Evolutionary conservation across 345 rosid species (phyloP), one percentile per base, ranked within the genome.

Genomic region (Populus alba): DNA sequence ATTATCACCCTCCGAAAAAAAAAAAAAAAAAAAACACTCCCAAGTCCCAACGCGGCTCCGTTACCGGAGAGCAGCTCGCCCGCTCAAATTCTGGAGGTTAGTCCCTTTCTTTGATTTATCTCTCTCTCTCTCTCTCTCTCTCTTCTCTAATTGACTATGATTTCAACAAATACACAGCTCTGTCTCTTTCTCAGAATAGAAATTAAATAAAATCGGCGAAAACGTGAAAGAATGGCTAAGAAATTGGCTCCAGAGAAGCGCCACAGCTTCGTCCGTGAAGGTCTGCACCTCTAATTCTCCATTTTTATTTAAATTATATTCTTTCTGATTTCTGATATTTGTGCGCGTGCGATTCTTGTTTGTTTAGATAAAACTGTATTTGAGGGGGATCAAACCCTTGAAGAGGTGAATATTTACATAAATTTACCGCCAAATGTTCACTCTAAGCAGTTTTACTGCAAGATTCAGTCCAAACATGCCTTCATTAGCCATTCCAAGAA

Each of bases 321-420:
- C 4, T 8, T 23, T 66, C 59, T 20, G 27, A 38, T 66, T 68
- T 59, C 20, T 35, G 31, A 62, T 59, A 1, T n/a, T 27, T 51
- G 1, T 11, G 49, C 49, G 49, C 12, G 15, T 45, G 16, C 49
- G 16, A 45, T 45, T 45, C 16, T 45, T 45, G 11, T 29, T 55
- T 29, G 17, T 73, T 72, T 75, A 92, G 98, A 88, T 49, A 88
- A 91, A 77, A 89, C 87, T 79, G 97, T 92, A 31, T 94, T 92
- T 76, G 97, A 96, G 73, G 94, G 98, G 99, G 97, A 96, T 86
- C 97, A 94, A 87, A 92, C 93, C 81, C 83, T 94, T 43, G 97
- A 94, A 3, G 98, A 94, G 84, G 92, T 92, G 37, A 94, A 92
- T 62, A 75, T 96, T 69, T 96, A 96, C 83, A 89, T 94, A 66